phyloP scores from a whole-genome alignment of 73 alveolate species.

The Durusdinium trenchii region DNA sequence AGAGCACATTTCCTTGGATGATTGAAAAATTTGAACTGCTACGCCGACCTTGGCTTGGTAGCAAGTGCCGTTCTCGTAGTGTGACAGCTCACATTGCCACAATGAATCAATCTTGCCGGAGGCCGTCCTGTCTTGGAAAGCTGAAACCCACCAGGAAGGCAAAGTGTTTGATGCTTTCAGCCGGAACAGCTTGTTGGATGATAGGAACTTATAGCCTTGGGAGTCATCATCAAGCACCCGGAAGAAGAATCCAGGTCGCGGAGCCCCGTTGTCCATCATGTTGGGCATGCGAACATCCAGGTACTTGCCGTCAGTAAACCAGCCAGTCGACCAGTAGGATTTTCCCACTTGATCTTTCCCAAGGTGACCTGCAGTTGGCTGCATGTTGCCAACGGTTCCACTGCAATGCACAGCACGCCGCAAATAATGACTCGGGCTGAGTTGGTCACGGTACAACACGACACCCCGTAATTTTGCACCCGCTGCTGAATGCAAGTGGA shows the following conservation, averaged over 20 bases:
- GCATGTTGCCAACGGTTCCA: too few species aligned
- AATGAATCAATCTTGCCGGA: not conserved
- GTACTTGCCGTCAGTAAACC: not conserved
- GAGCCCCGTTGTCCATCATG: not conserved
- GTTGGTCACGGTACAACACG: too few species aligned
- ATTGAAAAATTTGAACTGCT: too few species aligned
- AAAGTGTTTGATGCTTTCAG: not conserved
- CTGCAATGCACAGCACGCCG: too few species aligned
- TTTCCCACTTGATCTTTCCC: too few species aligned
- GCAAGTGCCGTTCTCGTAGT: not conserved
- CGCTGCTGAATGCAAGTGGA: too few species aligned
- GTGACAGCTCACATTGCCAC: not conserved
- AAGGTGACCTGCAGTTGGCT: too few species aligned
- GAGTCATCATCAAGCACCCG: not conserved
- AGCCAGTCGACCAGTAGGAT: too few species aligned
- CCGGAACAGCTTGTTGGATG: not conserved
- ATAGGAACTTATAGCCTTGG: not conserved
- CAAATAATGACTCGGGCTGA: too few species aligned
- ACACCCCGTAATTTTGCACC: too few species aligned
- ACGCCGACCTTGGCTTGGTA: too few species aligned
- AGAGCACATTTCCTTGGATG: too few species aligned
- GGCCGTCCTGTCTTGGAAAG: not conserved
- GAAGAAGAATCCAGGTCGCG: not conserved
- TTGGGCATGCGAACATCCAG: not conserved
- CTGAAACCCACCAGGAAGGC: not conserved